Evolutionary conservation across 768 basidiomycete genomes (phyloP).

Genomic region (Candolleomyces aberdarensis): DNA sequence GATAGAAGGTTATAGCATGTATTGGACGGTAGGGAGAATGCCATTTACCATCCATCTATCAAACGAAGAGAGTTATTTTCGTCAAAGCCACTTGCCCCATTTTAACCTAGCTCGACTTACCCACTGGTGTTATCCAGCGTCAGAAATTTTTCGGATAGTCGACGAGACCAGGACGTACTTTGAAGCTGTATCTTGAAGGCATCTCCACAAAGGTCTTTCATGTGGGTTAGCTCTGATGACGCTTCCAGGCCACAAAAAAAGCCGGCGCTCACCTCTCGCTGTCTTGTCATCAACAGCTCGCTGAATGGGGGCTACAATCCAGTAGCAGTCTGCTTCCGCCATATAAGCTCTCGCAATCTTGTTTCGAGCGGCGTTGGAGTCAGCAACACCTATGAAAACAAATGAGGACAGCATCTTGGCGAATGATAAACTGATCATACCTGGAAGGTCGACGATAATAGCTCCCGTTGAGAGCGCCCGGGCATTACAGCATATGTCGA

Average conservation of each 20-base stretch:
- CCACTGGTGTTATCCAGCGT: constrained; percentile 28
- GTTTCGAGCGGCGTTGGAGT: constrained; percentile 61
- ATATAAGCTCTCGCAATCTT: constrained; percentile 62
- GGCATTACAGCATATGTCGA: constrained; percentile 51
- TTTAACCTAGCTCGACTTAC: constrained; percentile 25
- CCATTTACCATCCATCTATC: constrained; percentile 54
- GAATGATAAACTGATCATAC: constrained; percentile 18
- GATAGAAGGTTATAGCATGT: neutral
- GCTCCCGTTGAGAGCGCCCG: constrained; percentile 53
- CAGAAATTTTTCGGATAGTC: neutral
- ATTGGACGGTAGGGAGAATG: neutral
- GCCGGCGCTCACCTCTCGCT: constrained; percentile 41
- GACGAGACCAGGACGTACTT: constrained; percentile 36
- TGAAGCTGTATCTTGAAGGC: constrained; percentile 60
- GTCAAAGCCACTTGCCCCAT: neutral
- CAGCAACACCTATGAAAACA: constrained; percentile 48
- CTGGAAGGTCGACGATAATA: constrained; percentile 61
- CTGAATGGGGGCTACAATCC: constrained; percentile 62
- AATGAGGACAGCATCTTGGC: too few relatives aligned
- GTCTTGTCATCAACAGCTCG: constrained; percentile 63
- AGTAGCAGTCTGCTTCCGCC: constrained; percentile 61
- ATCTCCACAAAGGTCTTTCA: constrained; percentile 54
- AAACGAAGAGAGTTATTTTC: neutral
- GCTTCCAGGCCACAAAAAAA: neutral
- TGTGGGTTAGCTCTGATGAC: neutral